Conservation (phyloP, 2,329 filamentous ascomycete genomes). For the Ploettnerulaceae sp. region DNA sequence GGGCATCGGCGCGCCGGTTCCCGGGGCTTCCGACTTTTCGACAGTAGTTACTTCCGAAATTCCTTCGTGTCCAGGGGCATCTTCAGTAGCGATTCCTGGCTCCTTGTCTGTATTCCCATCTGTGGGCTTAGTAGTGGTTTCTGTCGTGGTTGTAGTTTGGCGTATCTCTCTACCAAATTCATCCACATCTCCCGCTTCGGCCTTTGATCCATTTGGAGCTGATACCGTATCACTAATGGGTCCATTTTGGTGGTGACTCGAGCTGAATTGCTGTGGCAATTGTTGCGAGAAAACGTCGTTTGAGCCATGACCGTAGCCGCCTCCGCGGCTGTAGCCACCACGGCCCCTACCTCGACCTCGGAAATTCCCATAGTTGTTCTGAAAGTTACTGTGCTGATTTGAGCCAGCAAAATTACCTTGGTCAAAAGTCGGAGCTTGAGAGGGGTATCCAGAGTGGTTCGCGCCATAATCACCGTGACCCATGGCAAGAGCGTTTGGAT, state of each 20-base stretch:
- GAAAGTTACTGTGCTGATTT: constrained; percentile 70
- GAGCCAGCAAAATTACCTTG: constrained; percentile 76
- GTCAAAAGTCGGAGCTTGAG: constrained; percentile 63
- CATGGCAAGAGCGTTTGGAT: constrained; percentile 75
- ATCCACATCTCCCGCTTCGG: constrained; percentile 32
- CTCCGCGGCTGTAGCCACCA: constrained; percentile 31
- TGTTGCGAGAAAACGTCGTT: constrained; percentile 32
- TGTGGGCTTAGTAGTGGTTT: constrained; percentile 17
- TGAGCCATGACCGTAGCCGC: constrained; percentile 29
- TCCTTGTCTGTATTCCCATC: constrained; percentile 13
- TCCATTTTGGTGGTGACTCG: constrained; percentile 27
- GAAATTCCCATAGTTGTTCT: constrained; percentile 52
- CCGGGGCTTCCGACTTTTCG: constrained; percentile 11
- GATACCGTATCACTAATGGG: constrained; percentile 29
- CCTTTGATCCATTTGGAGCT: constrained; percentile 31
- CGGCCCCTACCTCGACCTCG: constrained; percentile 37
- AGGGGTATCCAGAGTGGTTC: constrained; percentile 66
- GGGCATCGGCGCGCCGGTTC: constrained; percentile 24
- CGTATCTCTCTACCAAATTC: constrained; percentile 36
- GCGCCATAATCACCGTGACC: constrained; percentile 74
- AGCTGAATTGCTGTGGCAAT: constrained; percentile 28
- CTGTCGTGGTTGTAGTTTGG: constrained; percentile 22
- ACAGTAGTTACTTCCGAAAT: constrained; percentile 13
- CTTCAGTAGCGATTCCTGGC: constrained; percentile 9
- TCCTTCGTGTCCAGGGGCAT: constrained; percentile 14